These are phyloP conservation scores for Syncephalastrum monosporum DNA, from an alignment of 371 early-diverging fungal species.

Conservation along the genomic window DNA sequence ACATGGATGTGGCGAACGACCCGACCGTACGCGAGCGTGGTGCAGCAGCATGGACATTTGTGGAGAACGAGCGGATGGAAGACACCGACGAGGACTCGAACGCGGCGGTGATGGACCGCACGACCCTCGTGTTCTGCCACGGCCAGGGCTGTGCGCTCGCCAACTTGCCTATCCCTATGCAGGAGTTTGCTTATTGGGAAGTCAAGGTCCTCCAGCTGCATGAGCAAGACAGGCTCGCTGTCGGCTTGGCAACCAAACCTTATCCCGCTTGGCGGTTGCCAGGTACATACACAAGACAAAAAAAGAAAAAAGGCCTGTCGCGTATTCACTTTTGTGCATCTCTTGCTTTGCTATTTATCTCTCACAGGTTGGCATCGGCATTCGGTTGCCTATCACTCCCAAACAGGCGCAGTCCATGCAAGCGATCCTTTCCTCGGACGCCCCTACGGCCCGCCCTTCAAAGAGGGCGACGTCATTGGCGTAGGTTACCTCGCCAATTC, in stretches of 20 bases:
- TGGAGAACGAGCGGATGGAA: conserved; percentile 23
- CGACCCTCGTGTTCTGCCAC: conserved; percentile 65
- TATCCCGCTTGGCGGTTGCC: conserved; percentile 62
- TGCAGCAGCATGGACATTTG: conserved; percentile 37
- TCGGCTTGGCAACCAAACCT: conserved; percentile 66
- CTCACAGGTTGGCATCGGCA: conserved; percentile 51
- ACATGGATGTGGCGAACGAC: conserved; percentile 24
- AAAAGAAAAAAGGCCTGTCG: neutral
- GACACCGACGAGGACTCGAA: conserved; percentile 49
- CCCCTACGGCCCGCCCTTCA: conserved; percentile 57
- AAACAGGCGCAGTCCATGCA: conserved; percentile 51
- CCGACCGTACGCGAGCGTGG: conserved; percentile 31
- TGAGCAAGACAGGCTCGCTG: conserved; percentile 37
- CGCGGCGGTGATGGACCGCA: conserved; percentile 67
- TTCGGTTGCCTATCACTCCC: conserved; percentile 68
- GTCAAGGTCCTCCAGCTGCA: conserved; percentile 63
- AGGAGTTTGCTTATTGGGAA: conserved; percentile 70
- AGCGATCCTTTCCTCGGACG: conserved; percentile 64
- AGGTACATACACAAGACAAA: conserved; percentile 31
- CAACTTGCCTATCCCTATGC: conserved; percentile 67
- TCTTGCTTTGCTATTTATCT: neutral
- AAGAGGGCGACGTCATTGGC: conserved; percentile 71
- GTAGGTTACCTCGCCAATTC: conserved; percentile 65
- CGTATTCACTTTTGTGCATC: too few species aligned
- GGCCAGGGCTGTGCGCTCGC: conserved; percentile 73